Evolutionary conservation across 352 stramenopile genomes (phyloP).

Genomic region (Plasmopara muralis): DNA sequence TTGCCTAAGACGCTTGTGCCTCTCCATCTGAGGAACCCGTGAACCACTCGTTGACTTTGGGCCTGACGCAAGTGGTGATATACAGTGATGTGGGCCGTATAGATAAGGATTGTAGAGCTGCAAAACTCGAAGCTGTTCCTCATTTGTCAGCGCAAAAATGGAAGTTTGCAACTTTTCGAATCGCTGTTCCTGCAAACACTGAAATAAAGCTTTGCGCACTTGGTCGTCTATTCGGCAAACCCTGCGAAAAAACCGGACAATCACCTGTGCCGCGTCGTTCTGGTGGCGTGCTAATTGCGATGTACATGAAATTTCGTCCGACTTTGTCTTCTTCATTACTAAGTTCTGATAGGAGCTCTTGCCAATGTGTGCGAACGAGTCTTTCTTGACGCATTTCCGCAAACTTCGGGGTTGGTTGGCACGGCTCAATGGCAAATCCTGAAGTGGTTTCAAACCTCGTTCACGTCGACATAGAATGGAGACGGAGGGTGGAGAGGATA

Average conservation of each 20-base stretch:
- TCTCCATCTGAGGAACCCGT: slow-evolving; percentile 19
- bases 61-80: slow-evolving; percentile 8
- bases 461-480: slow-evolving; percentile 7
- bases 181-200: slow-evolving; percentile 24
- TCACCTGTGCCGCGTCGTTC: slow-evolving; percentile 43
- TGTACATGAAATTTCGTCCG: background rate
- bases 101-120: slow-evolving; percentile 62
- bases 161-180: slow-evolving; percentile 17
- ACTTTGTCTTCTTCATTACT: slow-evolving; percentile 2
- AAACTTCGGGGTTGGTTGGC: background rate
- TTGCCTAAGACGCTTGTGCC: slow-evolving; percentile 16
- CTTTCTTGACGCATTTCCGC: background rate
- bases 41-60: slow-evolving; percentile 14
- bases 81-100: slow-evolving; percentile 23
- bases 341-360: background rate
- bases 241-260: slow-evolving; percentile 47
- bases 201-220: slow-evolving; percentile 24
- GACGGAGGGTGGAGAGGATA: background rate
- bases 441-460: slow-evolving; percentile 3
- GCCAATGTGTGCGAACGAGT: background rate
- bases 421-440: slow-evolving; percentile 1
- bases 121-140: slow-evolving; percentile 44
- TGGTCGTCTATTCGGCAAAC: slow-evolving; percentile 25
- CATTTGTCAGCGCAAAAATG: slow-evolving; percentile 26
- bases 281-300: slow-evolving; percentile 9